Evolutionary conservation across 2,329 filamentous ascomycete species (phyloP).

Genomic region (Pseudocercospora musae): DNA sequence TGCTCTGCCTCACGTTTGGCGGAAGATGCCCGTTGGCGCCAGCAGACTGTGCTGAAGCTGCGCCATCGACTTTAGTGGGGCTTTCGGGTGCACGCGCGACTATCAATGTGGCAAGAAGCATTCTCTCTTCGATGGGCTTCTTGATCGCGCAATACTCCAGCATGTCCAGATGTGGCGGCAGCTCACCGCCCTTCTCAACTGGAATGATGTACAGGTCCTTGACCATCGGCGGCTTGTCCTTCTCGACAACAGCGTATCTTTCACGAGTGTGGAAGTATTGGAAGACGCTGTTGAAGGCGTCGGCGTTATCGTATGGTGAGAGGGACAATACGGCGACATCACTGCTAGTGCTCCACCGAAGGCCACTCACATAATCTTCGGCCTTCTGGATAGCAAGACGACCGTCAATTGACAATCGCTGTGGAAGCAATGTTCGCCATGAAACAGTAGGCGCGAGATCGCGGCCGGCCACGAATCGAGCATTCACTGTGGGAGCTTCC

Average conservation of each 20-base stretch:
- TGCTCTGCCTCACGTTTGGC: constrained; percentile 25
- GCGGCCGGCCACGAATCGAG: constrained; percentile 79
- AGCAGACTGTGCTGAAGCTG: constrained; percentile 34
- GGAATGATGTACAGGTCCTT: constrained; percentile 91
- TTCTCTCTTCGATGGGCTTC: constrained; percentile 65
- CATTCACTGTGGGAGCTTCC: constrained; percentile 58
- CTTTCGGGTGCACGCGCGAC: constrained; percentile 60
- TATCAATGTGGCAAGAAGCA: constrained; percentile 81
- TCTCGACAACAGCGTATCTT: constrained; percentile 82
- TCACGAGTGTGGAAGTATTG: constrained; percentile 81
- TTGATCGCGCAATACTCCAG: constrained; percentile 82
- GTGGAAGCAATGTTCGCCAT: constrained; percentile 74
- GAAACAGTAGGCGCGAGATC: constrained; percentile 65
- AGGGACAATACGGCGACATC: constrained; percentile 81
- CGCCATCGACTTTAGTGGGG: constrained; percentile 13
- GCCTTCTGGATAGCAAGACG: constrained; percentile 79
- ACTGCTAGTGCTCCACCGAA: constrained; percentile 76
- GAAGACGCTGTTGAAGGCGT: constrained; percentile 72
- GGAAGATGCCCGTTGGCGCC: constrained; percentile 23
- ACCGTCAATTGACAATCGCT: constrained; percentile 67
- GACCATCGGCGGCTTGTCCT: constrained; percentile 58
- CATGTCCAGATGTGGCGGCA: constrained; percentile 84
- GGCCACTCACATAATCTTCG: constrained; percentile 83
- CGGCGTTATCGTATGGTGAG: constrained; percentile 57
- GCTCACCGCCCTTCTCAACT: constrained; percentile 64